Conservation (phyloP, 2,329 filamentous ascomycete genomes). For the Ambrosiella xylebori region DNA sequence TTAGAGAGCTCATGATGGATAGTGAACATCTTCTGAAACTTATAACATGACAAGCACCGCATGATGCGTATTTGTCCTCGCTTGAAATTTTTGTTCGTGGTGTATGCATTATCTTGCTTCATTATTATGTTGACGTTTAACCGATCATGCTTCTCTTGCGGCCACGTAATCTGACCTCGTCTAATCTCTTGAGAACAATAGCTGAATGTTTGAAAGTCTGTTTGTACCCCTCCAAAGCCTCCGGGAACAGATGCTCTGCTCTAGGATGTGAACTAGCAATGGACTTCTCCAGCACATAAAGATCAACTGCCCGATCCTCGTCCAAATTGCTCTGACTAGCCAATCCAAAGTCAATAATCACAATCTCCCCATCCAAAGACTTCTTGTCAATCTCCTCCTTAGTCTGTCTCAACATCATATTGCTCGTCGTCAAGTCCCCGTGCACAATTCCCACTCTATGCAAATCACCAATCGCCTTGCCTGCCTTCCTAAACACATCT, state of each 20-base stretch:
- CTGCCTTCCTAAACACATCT: constrained; percentile 52
- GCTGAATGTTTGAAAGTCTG: constrained; percentile 58
- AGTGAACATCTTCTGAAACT: no score
- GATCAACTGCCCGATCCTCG: constrained; percentile 85
- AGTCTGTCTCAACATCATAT: constrained; percentile 60
- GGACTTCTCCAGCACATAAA: constrained; percentile 88
- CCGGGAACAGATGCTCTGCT: constrained; percentile 58
- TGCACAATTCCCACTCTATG: constrained; percentile 80
- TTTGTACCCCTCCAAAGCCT: constrained; percentile 58
- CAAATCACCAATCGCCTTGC: constrained; percentile 52
- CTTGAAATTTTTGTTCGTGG: background rate
- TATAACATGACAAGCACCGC: no score
- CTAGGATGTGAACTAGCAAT: constrained; percentile 89
- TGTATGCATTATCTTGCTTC: background rate
- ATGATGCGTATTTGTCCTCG: no score
- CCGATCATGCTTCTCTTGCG: constrained; percentile 96
- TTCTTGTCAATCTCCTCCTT: constrained; percentile 15
- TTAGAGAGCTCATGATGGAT: constrained; percentile 27
- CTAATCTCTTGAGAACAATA: constrained; percentile 61
- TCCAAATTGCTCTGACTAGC: constrained; percentile 66
- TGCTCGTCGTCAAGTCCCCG: constrained; percentile 92
- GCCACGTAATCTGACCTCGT: constrained; percentile 85
- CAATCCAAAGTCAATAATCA: constrained; percentile 89
- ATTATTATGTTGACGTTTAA: constrained; percentile 21
- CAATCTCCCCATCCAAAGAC: constrained; percentile 51